phyloP scores from a whole-genome alignment of 257 asterid species.

The Solanum rostratum region DNA sequence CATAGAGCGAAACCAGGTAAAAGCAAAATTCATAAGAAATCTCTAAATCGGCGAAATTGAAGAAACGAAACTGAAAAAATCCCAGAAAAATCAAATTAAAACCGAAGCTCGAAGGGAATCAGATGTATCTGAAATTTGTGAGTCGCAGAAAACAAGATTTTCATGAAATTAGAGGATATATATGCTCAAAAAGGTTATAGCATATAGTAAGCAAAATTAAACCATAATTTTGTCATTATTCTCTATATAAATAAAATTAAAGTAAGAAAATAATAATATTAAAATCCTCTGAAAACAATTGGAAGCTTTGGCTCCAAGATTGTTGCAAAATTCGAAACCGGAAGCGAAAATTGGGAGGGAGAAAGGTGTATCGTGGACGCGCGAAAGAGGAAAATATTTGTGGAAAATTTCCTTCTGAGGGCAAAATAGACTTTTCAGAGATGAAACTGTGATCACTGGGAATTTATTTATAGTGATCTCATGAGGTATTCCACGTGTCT shows the following conservation, averaged over 20 bases:
- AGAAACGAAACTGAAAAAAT: background rate
- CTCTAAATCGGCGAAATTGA: background rate
- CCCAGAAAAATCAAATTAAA: background rate
- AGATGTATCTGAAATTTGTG: background rate
- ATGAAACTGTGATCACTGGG: background rate
- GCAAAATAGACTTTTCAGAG: background rate
- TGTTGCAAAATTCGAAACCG: conserved; percentile 28
- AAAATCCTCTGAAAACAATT: background rate
- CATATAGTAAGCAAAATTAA: background rate
- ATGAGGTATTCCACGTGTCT: background rate
- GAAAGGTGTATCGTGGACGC: conserved; percentile 21
- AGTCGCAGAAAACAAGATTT: background rate
- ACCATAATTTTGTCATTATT: background rate
- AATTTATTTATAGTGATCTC: background rate
- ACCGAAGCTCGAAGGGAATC: background rate
- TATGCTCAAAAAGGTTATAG: background rate
- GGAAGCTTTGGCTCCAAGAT: conserved; percentile 56
- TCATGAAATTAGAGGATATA: background rate
- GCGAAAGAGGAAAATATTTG: conserved; percentile 25
- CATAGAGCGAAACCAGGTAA: background rate
- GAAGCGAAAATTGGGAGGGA: conserved; percentile 16
- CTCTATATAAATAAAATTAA: background rate
- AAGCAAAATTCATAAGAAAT: background rate
- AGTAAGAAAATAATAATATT: background rate
- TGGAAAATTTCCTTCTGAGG: background rate